Conservation (phyloP, 148 eudicot genomes). For the Silene latifolia region DNA sequence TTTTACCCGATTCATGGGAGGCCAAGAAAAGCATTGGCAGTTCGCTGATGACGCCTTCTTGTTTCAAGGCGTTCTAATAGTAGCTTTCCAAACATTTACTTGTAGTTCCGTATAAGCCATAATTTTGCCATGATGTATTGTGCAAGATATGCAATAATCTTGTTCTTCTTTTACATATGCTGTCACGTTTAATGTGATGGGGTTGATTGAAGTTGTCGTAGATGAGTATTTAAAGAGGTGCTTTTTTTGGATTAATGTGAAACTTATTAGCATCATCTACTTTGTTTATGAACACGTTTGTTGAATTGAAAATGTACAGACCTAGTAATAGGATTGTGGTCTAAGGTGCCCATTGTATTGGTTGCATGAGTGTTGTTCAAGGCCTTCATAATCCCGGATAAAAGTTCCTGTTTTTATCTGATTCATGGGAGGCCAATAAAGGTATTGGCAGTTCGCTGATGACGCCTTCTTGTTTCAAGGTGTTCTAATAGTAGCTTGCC, state of each 20-base stretch:
- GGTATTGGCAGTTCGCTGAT: slow-evolving; percentile 41
- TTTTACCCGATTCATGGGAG: slow-evolving; percentile 54
- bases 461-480: slow-evolving; percentile 32
- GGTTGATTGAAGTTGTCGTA: too few species aligned
- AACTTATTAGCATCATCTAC: not conserved
- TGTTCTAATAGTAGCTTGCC: slow-evolving; percentile 46
- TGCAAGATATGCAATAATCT: too few species aligned
- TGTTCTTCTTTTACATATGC: too few species aligned
- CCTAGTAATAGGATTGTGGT: too few species aligned
- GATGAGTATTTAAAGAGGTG: too few species aligned
- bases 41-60: slow-evolving; percentile 43
- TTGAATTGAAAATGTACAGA: not conserved
- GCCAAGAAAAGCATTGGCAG: slow-evolving; percentile 33
- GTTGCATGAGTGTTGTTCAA: too few species aligned
- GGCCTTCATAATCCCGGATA: slow-evolving; percentile 51
- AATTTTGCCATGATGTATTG: not conserved
- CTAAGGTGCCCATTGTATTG: not conserved
- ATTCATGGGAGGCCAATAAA: slow-evolving; percentile 48
- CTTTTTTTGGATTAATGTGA: too few species aligned
- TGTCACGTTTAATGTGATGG: too few species aligned
- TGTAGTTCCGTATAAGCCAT: not conserved
- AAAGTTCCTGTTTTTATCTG: slow-evolving; percentile 33
- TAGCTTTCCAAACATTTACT: slow-evolving; percentile 36
- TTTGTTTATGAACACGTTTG: not conserved
- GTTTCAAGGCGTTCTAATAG: slow-evolving; percentile 38